Evolutionary conservation across 768 basidiomycete genomes (phyloP), one percentile per base, ranked within the genome.

Genomic region (Agrocybe pediades): DNA sequence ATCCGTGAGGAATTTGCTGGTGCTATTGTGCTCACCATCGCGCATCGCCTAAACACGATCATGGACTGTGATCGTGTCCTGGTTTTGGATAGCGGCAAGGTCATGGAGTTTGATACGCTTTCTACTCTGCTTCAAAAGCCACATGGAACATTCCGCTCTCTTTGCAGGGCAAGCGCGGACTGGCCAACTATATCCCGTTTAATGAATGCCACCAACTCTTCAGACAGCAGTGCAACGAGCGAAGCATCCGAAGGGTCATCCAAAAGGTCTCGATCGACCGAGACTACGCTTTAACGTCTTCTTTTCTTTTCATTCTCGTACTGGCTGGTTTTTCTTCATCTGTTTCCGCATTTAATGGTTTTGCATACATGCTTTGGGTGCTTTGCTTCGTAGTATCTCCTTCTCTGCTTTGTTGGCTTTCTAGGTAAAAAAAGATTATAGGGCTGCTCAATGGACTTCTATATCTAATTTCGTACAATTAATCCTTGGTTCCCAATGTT

Each of bases 21-120:
- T 9, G 81, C 87, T 0, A 86, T 92, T 17, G 85, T 94, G 17
- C 81, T 95, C 30, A 92, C 90, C 8, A 92, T 94, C 52, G 92
- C 92, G 3, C 92, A 92, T 71, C 75, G 88, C 13, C 73, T 91
- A 19, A 84, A 84, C 64, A 91, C 89, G 0, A 83, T 91, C 51
- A 83, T 92, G 56, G 85, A 92, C 67, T 84, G 90, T 67, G 83
- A 86, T 70, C 75, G 85, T 13, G 74, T 94, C 61, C 71, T 92
- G 60, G 87, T 92, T n/a, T 69, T 91, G 19, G 86, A 85, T 49
- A 76, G 80, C 16, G 92, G 92, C 1, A 75, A 80, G 51, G 76
- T 95, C 41, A 67, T 84, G n/a, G 91, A 95, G 63, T 92, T 84
- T 65, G 92, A 87, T 51, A 74, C 81, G 8, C 92, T 92, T 0